These are phyloP conservation scores for Quercus phellos DNA, from an alignment of 331 rosid species.

Conservation along the genomic window DNA sequence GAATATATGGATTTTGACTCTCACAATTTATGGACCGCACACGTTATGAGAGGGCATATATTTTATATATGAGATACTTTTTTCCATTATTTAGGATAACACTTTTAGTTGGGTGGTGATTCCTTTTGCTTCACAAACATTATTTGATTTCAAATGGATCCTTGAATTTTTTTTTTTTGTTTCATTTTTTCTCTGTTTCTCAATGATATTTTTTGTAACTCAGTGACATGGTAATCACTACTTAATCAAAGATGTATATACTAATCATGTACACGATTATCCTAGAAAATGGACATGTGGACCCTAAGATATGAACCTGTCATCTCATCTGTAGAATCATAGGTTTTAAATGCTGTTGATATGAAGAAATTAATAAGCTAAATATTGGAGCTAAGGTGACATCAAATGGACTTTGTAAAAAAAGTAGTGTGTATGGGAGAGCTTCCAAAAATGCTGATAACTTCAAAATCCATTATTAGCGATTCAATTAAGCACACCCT, in stretches of 20 bases:
- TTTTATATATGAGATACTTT: too few species aligned
- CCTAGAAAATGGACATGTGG: background rate
- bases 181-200: background rate
- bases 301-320: background rate
- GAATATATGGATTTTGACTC: too few species aligned
- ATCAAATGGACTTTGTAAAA: background rate
- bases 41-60: too few species aligned
- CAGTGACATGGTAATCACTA: too few species aligned
- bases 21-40: too few species aligned
- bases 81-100: too few species aligned
- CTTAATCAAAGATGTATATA: too few species aligned
- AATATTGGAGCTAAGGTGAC: background rate
- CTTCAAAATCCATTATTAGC: background rate
- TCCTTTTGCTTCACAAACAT: slow-evolving; percentile 37
- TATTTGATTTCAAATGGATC: slow-evolving; percentile 38
- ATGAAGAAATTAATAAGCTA: background rate
- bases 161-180: slow-evolving; percentile 27
- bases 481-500: background rate
- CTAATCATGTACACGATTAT: background rate
- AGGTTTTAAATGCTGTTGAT: background rate
- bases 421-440: background rate
- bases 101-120: slow-evolving; percentile 6
- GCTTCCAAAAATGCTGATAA: background rate
- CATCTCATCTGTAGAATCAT: background rate
- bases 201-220: too few species aligned